Percentiles rank a stretch among this genome's conserved stretches.
These are phyloP conservation scores for Aphanomyces euteiches DNA, from an alignment of 352 stramenopile species.

Conservation along the genomic window DNA sequence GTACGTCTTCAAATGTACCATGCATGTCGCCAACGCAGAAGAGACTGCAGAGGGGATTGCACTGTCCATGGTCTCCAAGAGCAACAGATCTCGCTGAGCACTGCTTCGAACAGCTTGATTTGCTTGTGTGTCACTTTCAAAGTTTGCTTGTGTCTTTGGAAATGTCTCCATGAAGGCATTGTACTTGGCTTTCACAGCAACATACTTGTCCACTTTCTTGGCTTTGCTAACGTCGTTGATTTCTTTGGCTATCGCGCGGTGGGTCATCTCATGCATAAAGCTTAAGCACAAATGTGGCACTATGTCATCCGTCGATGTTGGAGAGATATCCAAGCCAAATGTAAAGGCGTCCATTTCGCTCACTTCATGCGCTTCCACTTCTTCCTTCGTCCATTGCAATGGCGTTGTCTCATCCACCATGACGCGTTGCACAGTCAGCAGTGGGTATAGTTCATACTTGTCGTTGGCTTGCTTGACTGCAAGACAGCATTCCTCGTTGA, in stretches of 20 bases:
- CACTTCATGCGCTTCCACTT: conserved; percentile 20
- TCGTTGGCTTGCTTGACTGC: conserved; percentile 1
- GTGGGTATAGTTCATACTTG: conserved; percentile 22
- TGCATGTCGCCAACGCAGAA: conserved; percentile 57
- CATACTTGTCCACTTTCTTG: conserved; percentile 10
- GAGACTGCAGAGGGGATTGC: not conserved
- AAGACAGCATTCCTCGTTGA: conserved; percentile 22
- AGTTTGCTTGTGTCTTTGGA: not conserved
- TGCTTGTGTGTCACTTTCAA: not conserved
- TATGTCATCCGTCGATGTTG: conserved; percentile 15
- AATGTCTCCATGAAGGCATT: conserved; percentile 11
- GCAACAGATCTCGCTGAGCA: not conserved
- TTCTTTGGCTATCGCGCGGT: not conserved
- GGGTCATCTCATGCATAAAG: conserved; percentile 17
- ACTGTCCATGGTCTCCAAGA: conserved; percentile 8
- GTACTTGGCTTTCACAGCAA: conserved; percentile 3
- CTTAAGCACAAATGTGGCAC: conserved; percentile 4
- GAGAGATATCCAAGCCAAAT: conserved; percentile 8
- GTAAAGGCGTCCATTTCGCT: conserved; percentile 24
- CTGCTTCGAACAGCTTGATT: not conserved
- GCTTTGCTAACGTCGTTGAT: not conserved
- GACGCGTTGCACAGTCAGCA: conserved; percentile 21
- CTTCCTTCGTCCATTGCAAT: conserved; percentile 14
- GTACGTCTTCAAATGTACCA: conserved; percentile 61
- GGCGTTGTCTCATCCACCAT: not conserved